Base-by-base conservation (phyloP, 352 stramenopile species). In the Phytophthora meadii region DNA sequence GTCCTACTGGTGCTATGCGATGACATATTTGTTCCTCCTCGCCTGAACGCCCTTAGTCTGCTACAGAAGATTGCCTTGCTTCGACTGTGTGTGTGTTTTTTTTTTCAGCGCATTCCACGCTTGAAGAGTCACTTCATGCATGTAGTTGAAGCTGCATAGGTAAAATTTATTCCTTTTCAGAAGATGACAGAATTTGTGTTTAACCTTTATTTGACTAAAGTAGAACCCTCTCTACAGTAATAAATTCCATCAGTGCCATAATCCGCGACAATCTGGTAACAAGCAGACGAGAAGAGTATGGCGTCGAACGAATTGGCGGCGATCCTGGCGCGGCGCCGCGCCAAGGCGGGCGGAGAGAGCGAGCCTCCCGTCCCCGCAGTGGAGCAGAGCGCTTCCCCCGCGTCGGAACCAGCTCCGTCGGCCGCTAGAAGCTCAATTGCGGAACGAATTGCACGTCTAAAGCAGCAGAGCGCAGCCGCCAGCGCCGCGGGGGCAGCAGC, bases 231-330 rank as follows among this genome's bases (percentile, higher is more conserved):
- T 49, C 12, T 1, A 49, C 3, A 47, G 30, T 37, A 2, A 69
- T 53, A 67, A 44, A 11, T 36, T 36, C 2, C 30, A 36, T 36
- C 30, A 36, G 30, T 61, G 56, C n/a, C 36, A 63, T 56, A 55
- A 64, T 65, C 30, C 56, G 63, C 42, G 63, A 71, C 56, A 68
- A 48, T 68, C n/a, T 42, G 19, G 28, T 49, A 19, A 72, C 66
- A 74, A 74, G 49, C n/a, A 50, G 48, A 76, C 63, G 63, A 72
- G 45, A 61, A 64, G 54, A 62, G 37, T 32, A 94, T 94, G 86
- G 82, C 86, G 52, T 77, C 86, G 66, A 94, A 90, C 72, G 88
- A 95, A 72, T 65, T 95, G 58, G 84, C 85, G 40, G 81, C 88
- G 59, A 93, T 94, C 61, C 77, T 95, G 22, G 88, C 88, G 34